Evolutionary conservation across 1,284 basidiomycete species (phyloP).

Genomic region (Fomitopsis betulina): DNA sequence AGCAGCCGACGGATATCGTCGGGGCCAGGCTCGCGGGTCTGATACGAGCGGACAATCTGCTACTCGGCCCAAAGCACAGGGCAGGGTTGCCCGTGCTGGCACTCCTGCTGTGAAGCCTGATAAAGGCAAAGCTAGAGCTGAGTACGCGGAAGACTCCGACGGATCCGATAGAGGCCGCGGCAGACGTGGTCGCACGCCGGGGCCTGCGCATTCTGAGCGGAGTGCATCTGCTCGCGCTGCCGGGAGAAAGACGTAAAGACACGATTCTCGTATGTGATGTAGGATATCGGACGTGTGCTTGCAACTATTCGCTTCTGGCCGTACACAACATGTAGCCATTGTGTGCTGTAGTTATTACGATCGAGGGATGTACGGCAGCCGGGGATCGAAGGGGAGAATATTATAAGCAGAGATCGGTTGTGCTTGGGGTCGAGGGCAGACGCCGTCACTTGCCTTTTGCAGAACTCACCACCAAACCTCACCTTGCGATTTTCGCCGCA

Average conservation of each 20-base stretch:
- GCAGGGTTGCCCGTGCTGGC: not conserved
- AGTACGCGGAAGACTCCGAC: not conserved
- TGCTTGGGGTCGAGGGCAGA: not conserved
- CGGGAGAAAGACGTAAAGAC: not conserved
- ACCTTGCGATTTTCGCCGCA: conserved; percentile 22
- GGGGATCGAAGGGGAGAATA: not conserved
- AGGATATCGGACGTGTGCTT: not conserved
- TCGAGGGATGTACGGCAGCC: not conserved
- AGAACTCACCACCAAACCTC: conserved; percentile 21
- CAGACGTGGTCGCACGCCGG: conserved; percentile 22
- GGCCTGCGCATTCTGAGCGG: conserved; percentile 18
- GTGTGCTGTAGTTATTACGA: not conserved
- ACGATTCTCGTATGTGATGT: not conserved
- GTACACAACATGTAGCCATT: not conserved
- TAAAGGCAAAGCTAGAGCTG: conserved; percentile 15
- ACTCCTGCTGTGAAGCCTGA: not conserved
- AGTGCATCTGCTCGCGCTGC: not conserved
- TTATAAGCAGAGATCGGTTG: not conserved
- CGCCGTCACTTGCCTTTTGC: conserved; percentile 13
- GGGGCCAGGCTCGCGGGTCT: not conserved
- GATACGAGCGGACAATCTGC: not conserved
- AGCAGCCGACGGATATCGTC: not conserved
- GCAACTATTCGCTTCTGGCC: not conserved
- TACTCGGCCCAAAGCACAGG: not conserved
- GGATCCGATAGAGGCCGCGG: conserved; percentile 9